phyloP scores from a whole-genome alignment of 805 yeast genomes.

The Maudiozyma bulderi region DNA sequence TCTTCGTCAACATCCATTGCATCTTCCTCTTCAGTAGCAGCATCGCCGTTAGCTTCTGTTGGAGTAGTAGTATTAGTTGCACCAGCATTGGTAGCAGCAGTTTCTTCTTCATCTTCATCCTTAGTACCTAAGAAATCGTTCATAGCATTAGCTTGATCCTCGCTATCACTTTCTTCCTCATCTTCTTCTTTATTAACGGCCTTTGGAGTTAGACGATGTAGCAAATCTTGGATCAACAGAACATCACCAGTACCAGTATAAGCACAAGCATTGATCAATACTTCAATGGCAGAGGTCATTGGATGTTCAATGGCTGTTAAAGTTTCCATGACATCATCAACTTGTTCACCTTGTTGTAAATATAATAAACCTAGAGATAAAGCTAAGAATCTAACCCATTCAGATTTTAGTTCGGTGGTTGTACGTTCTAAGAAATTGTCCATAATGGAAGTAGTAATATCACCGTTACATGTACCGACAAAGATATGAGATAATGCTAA shows the following conservation, averaged over 20 bases:
- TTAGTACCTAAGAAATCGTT: constrained; percentile 28
- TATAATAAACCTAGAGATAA: constrained; percentile 85
- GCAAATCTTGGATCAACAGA: constrained; percentile 79
- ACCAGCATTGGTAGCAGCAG: constrained; percentile 16
- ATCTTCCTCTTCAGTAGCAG: constrained; percentile 15
- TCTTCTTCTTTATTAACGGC: constrained; percentile 51
- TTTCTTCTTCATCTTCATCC: constrained; percentile 9
- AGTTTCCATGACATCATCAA: constrained; percentile 88
- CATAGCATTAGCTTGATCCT: constrained; percentile 25
- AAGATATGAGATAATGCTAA: constrained; percentile 88
- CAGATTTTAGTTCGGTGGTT: constrained; percentile 62
- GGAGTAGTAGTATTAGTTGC: background rate
- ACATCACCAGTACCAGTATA: constrained; percentile 98
- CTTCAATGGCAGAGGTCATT: constrained; percentile 78
- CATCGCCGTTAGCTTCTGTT: background rate
- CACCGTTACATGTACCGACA: constrained; percentile 94
- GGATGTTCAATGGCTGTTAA: constrained; percentile 94
- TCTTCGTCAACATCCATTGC: constrained; percentile 30
- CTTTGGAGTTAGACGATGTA: constrained; percentile 72
- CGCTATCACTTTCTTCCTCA: constrained; percentile 43
- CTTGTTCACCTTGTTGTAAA: constrained; percentile 90
- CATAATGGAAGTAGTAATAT: constrained; percentile 81
- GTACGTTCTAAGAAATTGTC: constrained; percentile 86
- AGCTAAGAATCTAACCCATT: constrained; percentile 85
- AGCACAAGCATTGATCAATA: constrained; percentile 84